Base-by-base conservation (phyloP, 225 moss, liverwort and hornwort species). In the Marchantia paleacea region DNA sequence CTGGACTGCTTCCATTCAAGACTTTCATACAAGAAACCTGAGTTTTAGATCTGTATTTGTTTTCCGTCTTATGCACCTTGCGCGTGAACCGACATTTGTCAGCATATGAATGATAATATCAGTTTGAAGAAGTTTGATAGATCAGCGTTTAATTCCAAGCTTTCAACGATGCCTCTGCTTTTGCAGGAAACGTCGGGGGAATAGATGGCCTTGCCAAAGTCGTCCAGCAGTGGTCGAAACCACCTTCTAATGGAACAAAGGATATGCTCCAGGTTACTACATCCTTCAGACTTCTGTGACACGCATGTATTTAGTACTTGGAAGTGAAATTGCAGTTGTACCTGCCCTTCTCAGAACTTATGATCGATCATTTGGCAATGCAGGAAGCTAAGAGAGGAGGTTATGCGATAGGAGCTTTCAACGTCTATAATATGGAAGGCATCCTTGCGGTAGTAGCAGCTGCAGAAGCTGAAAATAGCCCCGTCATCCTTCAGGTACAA, bases 391-490 rank as follows among this genome's bases (percentile, higher is more conserved):
- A 94, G 84, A 80, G 78, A 81, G 93, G 94, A 87, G 86, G 91
- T 63, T 97, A 97, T 80, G 96, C 94, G 31, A 72, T 97, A 64
- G 96, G 96, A 18, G 96, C 96, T 73, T 97, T 92, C 72, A 97
- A 97, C 66, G 90, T 94, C 19, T 97, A 97, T 82, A 97, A 94
- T 71, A 83, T 97, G 78, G 96, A 97, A 87, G 96, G 94, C 78
- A 91, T 89, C 61, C 91, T 90, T 85, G 96, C 96, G 77, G 94
- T 97, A 60, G 92, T 94, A 75, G 94, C 90, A 85, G 96, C 96
- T 31, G 96, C 96, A 47, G 94, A 97, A 91, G 94, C 87, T 55
- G 96, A 94, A 83, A 89, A 75, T 75, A 97, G 96, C 84, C 94
- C 96, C 81, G 96, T 94, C 75, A 97, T 97, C 72, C 86, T 97